These are phyloP conservation scores for Colletotrichum eremochloae DNA, from an alignment of 2,329 filamentous ascomycete species.

Conservation along the genomic window DNA sequence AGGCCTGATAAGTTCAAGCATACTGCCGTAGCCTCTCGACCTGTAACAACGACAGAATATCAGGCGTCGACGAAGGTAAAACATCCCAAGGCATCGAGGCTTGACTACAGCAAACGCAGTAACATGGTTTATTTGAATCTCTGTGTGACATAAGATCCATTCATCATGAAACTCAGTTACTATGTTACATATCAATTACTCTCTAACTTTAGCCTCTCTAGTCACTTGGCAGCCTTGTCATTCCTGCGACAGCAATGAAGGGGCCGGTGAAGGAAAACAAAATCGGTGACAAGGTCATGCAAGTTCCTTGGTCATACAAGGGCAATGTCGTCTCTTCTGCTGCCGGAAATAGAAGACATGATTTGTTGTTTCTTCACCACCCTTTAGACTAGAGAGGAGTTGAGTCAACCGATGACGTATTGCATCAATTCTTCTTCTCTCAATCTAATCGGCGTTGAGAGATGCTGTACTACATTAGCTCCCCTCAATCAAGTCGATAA, in stretches of 20 bases:
- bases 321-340: not conserved
- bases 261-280: not conserved
- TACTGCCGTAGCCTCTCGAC: not conserved
- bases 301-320: not conserved
- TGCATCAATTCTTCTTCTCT: not conserved
- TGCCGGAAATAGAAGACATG: not conserved
- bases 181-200: not conserved
- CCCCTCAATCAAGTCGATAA: not conserved
- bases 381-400: not conserved
- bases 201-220: not conserved
- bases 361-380: not conserved
- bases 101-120: not conserved
- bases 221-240: not conserved
- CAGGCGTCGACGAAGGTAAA: no score
- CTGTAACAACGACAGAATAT: no score
- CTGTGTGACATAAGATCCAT: not conserved
- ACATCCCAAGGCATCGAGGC: not conserved
- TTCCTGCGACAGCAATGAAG: not conserved
- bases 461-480: not conserved
- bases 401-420: no score
- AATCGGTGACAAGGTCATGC: not conserved
- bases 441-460: not conserved
- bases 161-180: not conserved
- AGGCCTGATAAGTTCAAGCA: not conserved
- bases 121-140: not conserved